phyloP scores from a whole-genome alignment of 805 yeast genomes.

The Blastobotrys americana region DNA sequence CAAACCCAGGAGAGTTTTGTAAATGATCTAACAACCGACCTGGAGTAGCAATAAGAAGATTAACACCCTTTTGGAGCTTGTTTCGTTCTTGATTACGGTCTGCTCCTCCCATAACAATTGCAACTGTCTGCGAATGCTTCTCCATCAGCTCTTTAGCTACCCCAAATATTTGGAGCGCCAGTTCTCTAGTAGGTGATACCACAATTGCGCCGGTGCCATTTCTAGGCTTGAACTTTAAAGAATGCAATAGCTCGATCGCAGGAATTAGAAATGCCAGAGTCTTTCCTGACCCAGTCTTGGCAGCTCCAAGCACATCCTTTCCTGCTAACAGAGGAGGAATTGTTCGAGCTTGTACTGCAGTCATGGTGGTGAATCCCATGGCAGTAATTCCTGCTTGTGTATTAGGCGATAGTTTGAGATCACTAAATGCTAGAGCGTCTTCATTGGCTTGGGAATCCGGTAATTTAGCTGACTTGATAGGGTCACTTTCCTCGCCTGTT shows the following conservation, averaged over 20 bases:
- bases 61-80: conserved; percentile 88
- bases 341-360: conserved; percentile 90
- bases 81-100: conserved; percentile 97
- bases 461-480: background rate
- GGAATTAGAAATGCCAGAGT: conserved; percentile 94
- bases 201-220: conserved; percentile 97
- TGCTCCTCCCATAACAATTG: conserved; percentile 97
- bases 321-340: conserved; percentile 97
- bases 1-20: conserved; percentile 90
- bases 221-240: conserved; percentile 91
- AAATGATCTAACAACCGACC: conserved; percentile 95
- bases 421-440: conserved; percentile 33
- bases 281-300: conserved; percentile 98
- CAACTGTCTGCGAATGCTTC: conserved; percentile 85
- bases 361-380: conserved; percentile 91
- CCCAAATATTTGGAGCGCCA: conserved; percentile 95
- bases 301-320: conserved; percentile 97
- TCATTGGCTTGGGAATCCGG: conserved; percentile 21
- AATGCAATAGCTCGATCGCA: conserved; percentile 85
- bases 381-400: conserved; percentile 66
- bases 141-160: conserved; percentile 94
- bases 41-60: conserved; percentile 91
- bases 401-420: conserved; percentile 66
- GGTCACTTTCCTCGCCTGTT: conserved; percentile 14
- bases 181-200: conserved; percentile 95